A percentile compares a stretch with the other conserved stretches of the same genome.
Conservation (phyloP, 805 yeast genomes). For the Sugiyamaella qingdaonensis region DNA sequence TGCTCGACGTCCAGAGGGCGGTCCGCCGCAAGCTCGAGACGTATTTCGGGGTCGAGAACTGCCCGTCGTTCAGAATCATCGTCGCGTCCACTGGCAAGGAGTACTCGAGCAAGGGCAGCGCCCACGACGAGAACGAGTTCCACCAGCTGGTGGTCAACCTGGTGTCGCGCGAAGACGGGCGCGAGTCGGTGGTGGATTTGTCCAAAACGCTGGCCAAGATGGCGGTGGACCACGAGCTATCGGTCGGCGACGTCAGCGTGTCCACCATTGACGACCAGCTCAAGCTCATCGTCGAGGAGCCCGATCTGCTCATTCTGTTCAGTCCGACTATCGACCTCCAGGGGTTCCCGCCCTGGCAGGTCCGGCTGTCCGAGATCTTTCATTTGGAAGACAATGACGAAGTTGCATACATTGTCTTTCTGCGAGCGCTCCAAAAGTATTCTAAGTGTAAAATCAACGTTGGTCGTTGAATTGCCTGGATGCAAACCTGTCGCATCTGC, state of each 20-base stretch:
- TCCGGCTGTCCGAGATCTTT: slow-evolving; percentile 82
- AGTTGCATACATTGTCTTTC: slow-evolving; percentile 80
- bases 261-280: slow-evolving; percentile 56
- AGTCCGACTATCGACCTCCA: slow-evolving; percentile 85
- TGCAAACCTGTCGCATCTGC: not conserved
- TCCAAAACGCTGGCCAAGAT: slow-evolving; percentile 81
- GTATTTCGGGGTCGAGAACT: slow-evolving; percentile 68
- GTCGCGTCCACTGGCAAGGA: slow-evolving; percentile 27
- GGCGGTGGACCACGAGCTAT: slow-evolving; percentile 56
- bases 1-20: slow-evolving; percentile 46
- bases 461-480: slow-evolving; percentile 41
- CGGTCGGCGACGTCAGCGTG: slow-evolving; percentile 64
- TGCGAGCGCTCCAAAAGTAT: slow-evolving; percentile 44
- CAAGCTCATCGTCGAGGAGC: slow-evolving; percentile 80
- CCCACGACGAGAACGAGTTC: slow-evolving; percentile 8
- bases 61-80: slow-evolving; percentile 58
- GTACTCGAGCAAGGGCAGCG: not conserved
- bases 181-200: slow-evolving; percentile 82
- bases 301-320: slow-evolving; percentile 80
- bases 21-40: slow-evolving; percentile 55
- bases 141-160: slow-evolving; percentile 54
- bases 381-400: slow-evolving; percentile 80
- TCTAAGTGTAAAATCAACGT: slow-evolving; percentile 81
- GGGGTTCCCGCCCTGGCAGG: slow-evolving; percentile 98
- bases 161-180: slow-evolving; percentile 76